phyloP scores from a whole-genome alignment of 305 asterid genomes.

The Rubia occidens region DNA sequence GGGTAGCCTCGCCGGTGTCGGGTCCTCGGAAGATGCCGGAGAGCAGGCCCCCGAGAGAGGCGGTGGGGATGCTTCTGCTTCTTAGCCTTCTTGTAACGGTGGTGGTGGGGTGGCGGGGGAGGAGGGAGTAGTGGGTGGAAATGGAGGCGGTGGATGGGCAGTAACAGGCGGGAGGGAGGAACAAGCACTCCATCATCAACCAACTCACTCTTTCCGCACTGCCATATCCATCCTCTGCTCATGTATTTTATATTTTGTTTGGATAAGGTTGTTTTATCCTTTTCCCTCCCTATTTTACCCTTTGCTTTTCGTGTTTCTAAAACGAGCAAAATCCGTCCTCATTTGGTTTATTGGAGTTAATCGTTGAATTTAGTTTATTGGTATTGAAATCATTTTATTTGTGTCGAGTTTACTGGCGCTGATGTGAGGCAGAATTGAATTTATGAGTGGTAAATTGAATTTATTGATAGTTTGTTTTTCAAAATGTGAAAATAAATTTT shows the following conservation, averaged over 20 bases:
- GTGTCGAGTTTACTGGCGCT: no score
- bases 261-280: background rate
- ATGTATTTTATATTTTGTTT: background rate
- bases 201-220: background rate
- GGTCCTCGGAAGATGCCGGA: conserved; percentile 70
- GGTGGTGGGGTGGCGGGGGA: background rate
- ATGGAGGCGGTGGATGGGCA: background rate
- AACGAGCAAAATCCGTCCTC: no score
- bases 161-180: conserved; percentile 12
- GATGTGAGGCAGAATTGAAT: no score
- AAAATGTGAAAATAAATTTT: no score
- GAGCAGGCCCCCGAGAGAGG: conserved; percentile 75
- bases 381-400: no score
- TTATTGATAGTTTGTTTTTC: no score
- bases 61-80: conserved; percentile 30
- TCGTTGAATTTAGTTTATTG: no score
- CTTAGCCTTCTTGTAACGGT: conserved; percentile 1
- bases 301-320: no score
- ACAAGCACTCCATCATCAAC: conserved; percentile 9
- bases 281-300: background rate
- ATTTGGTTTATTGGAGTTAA: no score
- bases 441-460: no score
- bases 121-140: background rate
- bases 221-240: background rate
- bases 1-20: conserved; percentile 74